phyloP scores from a whole-genome alignment of 805 yeast species.

The Naumovozyma dairenensis region DNA sequence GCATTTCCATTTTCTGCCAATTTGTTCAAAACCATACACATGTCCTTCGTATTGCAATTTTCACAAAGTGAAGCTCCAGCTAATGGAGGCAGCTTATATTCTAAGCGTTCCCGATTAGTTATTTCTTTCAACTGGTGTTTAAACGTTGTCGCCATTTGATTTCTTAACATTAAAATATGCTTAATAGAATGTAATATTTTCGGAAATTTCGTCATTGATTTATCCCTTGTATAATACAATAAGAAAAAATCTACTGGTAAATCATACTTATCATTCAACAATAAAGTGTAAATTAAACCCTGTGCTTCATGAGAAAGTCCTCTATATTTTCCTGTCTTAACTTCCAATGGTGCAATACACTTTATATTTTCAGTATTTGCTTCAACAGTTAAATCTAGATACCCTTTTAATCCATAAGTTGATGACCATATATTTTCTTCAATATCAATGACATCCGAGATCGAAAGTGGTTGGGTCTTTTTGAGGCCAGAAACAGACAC shows the following conservation, averaged over 20 bases:
- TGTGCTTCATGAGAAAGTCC: slow-evolving; percentile 74
- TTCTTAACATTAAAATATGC: slow-evolving; percentile 62
- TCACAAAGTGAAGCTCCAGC: slow-evolving; percentile 47
- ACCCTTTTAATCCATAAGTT: slow-evolving; percentile 77
- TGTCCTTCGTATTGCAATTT: slow-evolving; percentile 43
- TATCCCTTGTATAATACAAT: slow-evolving; percentile 62
- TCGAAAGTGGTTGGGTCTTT: slow-evolving; percentile 37
- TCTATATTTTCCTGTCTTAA: slow-evolving; percentile 70
- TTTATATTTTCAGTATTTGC: slow-evolving; percentile 36
- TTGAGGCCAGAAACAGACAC: slow-evolving; percentile 22
- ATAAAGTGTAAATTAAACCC: slow-evolving; percentile 66
- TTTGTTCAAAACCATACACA: slow-evolving; percentile 59
- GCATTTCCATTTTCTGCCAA: slow-evolving; percentile 50
- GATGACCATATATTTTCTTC: slow-evolving; percentile 95
- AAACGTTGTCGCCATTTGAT: slow-evolving; percentile 51
- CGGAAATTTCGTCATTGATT: slow-evolving; percentile 45
- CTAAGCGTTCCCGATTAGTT: slow-evolving; percentile 2
- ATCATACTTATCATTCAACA: slow-evolving; percentile 72
- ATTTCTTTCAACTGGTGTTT: slow-evolving; percentile 32
- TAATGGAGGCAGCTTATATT: slow-evolving; percentile 43
- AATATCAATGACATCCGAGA: slow-evolving; percentile 61
- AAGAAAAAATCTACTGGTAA: slow-evolving; percentile 54
- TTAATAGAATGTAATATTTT: slow-evolving; percentile 48
- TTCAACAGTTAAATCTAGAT: slow-evolving; percentile 78
- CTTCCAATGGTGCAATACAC: slow-evolving; percentile 74